Evolutionary conservation across 2,329 filamentous ascomycete genomes (phyloP), one percentile per base, ranked within the genome.

Genomic region (Fusarium udum): DNA sequence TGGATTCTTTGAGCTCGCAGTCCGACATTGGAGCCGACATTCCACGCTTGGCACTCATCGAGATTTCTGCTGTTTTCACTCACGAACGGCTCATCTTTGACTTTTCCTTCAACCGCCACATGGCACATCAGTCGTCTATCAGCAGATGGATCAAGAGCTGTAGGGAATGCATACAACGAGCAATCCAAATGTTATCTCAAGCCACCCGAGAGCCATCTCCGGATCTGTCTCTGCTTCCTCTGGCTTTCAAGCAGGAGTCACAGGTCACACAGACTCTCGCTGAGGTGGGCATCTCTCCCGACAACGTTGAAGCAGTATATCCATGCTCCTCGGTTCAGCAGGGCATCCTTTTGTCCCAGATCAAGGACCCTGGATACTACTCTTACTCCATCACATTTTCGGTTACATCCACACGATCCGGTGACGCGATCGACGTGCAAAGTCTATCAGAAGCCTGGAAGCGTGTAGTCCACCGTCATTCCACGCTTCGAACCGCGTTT

Each of bases 401-500:
- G 0, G 68, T 74, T 0, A 56, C 61, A 0, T 26, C 20, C 3
- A 26, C 20, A 5, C 20, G 39, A 4, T 3, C 49, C 1, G 53
- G 24, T 7, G 45, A 43, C 6, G 1, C 1, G 1, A 53, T 77
- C 1, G 60, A 74, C 8, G 40, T 61, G 1, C 20, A 59, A 18
- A 68, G 64, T 1, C 55, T 79, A 1, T 34, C 24, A 10, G 43
- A 69, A 8, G 73, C 78, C 0, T 79, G 78, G 78, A 57, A 64
- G 16, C 43, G 31, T 4, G 75, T 79, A 0, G 62, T 79, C 0
- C 26, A 60, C 14, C 75, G 67, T 0, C 78, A 79, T 36, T 71
- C 77, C 1, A 74, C 62, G 3, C 77, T 79, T 9, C 71, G 78
- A 10, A 79, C 78, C 1, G 46, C 68, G 6, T 78, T 79, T 36